Evolutionary conservation across 805 yeast species (phyloP), one percentile per base, ranked within the genome.

Genomic region (Torulaspora microellipsoides): DNA sequence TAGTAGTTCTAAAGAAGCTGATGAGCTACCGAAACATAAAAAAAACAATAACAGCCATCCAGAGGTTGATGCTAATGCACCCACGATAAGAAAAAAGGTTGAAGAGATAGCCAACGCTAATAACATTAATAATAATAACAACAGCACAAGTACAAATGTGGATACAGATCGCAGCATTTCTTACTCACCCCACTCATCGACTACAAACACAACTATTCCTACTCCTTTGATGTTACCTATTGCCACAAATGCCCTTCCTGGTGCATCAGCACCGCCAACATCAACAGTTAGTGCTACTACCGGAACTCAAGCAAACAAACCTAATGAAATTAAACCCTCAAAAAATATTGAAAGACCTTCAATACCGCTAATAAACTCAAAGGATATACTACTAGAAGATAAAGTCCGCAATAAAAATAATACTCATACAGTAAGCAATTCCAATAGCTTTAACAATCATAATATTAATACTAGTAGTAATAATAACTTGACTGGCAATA

Each of bases 311-410:
- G 23, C 43, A 14, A 32, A 20, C 10, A 41, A 28, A 17, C 30
- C 36, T 11, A 23, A 17, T 15, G 42, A 43, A 27, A 20, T 38
- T 9, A 48, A 36, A 11, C 38, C 36, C 14, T 33, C 33, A 30
- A 54, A 58, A 40, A 55, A 46, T 15, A 51, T 52, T 4, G 60
- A 58, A 31, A 49, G 62, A 34, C 60, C 62, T 2, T 33, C 50
- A 3, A 51, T 59, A 31, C 47, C 53, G 6, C 17, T 51, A 12
- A 52, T 53, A 48, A 54, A 47, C 35, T 58, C 64, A n/a, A 45
- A 62, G 39, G 64, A 59, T 25, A 42, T 56, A 25, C 39, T 57
- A 13, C 33, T 55, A 38, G 57, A 52, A 13, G 54, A 50, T 34
- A 46, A 46, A 27, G 31, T 25, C 15, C 42, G 42, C 9, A 33